Evolutionary conservation across 768 basidiomycete species (phyloP).

Genomic region (Trametopsis cervina): DNA sequence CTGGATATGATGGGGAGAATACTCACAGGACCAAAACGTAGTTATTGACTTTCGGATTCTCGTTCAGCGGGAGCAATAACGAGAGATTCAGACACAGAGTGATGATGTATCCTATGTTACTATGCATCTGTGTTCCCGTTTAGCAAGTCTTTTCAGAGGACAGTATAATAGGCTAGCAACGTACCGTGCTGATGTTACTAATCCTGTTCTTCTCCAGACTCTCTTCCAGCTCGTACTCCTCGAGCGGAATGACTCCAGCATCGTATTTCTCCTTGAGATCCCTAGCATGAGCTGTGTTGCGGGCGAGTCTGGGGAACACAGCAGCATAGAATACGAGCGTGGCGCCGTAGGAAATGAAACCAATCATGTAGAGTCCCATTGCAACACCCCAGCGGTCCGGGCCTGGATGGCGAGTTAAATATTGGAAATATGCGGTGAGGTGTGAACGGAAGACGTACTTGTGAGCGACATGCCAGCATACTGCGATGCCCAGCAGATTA

Average conservation of each 20-base stretch:
- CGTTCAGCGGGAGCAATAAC: slow-evolving; percentile 54
- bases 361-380: slow-evolving; percentile 75
- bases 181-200: slow-evolving; percentile 76
- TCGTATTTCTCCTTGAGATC: slow-evolving; percentile 48
- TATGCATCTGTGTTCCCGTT: slow-evolving; percentile 46
- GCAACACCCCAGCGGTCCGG: slow-evolving; percentile 67
- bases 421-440: neutral
- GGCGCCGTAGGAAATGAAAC: slow-evolving; percentile 74
- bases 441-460: slow-evolving; percentile 31
- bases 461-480: slow-evolving; percentile 73
- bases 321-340: slow-evolving; percentile 80
- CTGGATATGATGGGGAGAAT: neutral
- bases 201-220: slow-evolving; percentile 80
- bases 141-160: neutral
- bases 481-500: slow-evolving; percentile 76
- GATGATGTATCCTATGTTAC: slow-evolving; percentile 68
- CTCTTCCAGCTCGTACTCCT: slow-evolving; percentile 68
- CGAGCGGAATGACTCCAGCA: slow-evolving; percentile 47
- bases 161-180: slow-evolving; percentile 11
- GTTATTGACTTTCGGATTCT: slow-evolving; percentile 62
- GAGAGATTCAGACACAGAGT: slow-evolving; percentile 63
- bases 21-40: slow-evolving; percentile 66
- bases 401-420: slow-evolving; percentile 27
- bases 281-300: slow-evolving; percentile 64
- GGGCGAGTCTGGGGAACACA: slow-evolving; percentile 71